Base-by-base conservation (phyloP, 2,329 filamentous ascomycete species). In the Pleoardoris graminearum region DNA sequence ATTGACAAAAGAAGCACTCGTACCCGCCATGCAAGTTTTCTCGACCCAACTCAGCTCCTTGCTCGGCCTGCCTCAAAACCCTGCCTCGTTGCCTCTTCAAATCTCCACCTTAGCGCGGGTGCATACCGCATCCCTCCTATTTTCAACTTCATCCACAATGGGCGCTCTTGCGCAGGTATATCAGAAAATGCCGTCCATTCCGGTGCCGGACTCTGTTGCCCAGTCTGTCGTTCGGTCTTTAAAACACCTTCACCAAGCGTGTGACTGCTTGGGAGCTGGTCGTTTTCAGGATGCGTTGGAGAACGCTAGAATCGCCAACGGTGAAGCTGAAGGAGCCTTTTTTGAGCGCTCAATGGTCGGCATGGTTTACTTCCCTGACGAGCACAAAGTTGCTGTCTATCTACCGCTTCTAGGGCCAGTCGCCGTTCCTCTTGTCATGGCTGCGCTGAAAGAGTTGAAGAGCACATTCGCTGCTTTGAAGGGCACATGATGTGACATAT, bases 281-380 rank as follows among this genome's bases (percentile, higher is more conserved):
- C 76, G 77, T 3, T 87, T 85, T 62, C 82, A 86, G 23, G 73
- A 75, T 6, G 92, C 91, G 0, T 77, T 99, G 33, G 83, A 87
- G 57, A 86, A 93, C 69, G 93, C 93, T 0, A 84, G 90, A 8
- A 85, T 91, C 41, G 94, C 94, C 5, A 92, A 97, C 74, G 83
- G 85, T 2, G 91, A 95, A 69, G 93, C 91, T 0, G 94, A 99
- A 72, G 86, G 88, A 55, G 93, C 93, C 0, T 99, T 99, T 75
- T 99, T 99, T 63, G 94, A 99, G 75, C 96, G 96, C 76, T 96
- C 90, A 68, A 99, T 99, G 94, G 94, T 99, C 11, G 94, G 92
- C 0, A 94, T 97, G 76, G 87, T 97, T 2, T 99, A 97, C 74
- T 99, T 99, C 73, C 94, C 94, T 0, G 94, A 99, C 68, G 94